A percentile compares a stretch with the other conserved stretches of the same genome.
phyloP scores from a whole-genome alignment of 768 basidiomycete species.

The Amylocystis lapponica region DNA sequence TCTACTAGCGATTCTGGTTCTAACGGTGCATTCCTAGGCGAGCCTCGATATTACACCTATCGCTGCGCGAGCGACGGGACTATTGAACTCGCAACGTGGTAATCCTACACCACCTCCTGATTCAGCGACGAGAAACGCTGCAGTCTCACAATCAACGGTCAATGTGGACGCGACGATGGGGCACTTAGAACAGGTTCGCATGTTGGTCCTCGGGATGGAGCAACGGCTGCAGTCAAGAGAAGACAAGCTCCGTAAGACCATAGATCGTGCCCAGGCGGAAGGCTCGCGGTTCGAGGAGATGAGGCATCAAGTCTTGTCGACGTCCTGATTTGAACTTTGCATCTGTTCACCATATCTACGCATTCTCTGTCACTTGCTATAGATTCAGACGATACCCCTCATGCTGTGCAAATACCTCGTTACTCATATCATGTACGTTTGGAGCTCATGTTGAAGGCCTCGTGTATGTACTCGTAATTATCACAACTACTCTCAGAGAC shows the following conservation, averaged over 20 bases:
- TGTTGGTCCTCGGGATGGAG: conserved; percentile 72
- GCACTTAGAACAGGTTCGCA: conserved; percentile 63
- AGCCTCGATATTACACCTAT: conserved; percentile 34
- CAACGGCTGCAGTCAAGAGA: conserved; percentile 61
- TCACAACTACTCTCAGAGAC: too few species aligned
- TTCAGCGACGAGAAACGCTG: conserved; percentile 4
- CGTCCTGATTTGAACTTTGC: conserved; percentile 2
- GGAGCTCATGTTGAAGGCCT: too few species aligned
- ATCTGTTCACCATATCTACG: not conserved
- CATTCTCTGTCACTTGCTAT: too few species aligned
- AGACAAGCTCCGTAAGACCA: conserved; percentile 51
- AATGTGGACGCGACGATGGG: conserved; percentile 40
- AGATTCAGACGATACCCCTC: too few species aligned
- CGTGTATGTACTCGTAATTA: too few species aligned
- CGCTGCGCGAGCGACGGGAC: conserved; percentile 18
- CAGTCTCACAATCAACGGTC: conserved; percentile 8
- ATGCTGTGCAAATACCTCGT: too few species aligned
- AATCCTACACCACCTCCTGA: conserved; percentile 5
- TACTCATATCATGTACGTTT: too few species aligned
- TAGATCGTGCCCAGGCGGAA: conserved; percentile 58
- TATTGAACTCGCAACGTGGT: conserved; percentile 10
- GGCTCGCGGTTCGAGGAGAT: conserved; percentile 47
- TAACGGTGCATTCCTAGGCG: conserved; percentile 10
- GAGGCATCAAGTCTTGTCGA: conserved; percentile 32
- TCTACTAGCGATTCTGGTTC: too few species aligned